phyloP scores from a whole-genome alignment of 257 asterid genomes.

The Penstemon barbatus region DNA sequence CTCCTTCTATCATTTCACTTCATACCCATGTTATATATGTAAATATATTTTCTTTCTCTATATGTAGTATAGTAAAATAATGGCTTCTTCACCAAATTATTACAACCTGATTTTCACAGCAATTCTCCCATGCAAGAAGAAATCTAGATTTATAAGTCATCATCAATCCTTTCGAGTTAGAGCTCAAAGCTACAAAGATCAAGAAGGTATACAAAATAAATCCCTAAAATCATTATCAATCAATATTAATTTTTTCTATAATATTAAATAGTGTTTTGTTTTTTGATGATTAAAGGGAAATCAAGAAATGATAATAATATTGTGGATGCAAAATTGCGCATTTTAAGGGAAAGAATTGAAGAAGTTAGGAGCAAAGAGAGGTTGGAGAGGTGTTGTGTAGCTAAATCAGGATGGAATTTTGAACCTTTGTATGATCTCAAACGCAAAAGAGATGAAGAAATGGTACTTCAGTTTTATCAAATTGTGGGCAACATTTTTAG shows the following conservation, averaged over 20 bases:
- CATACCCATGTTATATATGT: no score
- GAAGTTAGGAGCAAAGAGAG: constrained; percentile 45
- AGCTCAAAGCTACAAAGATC: constrained; percentile 34
- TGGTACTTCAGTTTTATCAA: constrained; percentile 22
- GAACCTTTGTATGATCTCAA: constrained; percentile 26
- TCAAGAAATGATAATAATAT: constrained; percentile 27
- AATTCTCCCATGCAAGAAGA: constrained; percentile 28
- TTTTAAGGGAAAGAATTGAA: constrained; percentile 48
- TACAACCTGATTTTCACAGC: not conserved
- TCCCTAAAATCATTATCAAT: no score
- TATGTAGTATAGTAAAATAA: not conserved
- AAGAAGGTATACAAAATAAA: constrained; percentile 32
- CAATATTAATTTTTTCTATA: no score
- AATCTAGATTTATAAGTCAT: constrained; percentile 5
- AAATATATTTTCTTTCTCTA: no score
- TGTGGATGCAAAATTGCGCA: constrained; percentile 43
- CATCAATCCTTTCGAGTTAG: constrained; percentile 27
- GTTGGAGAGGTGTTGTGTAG: constrained; percentile 39
- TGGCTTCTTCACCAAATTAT: constrained; percentile 27
- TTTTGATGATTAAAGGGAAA: constrained; percentile 26
- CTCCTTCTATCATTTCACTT: no score
- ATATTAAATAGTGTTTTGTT: no score
- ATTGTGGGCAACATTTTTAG: constrained; percentile 30
- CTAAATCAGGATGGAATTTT: constrained; percentile 15
- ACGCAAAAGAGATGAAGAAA: constrained; percentile 5